Base-by-base conservation (phyloP, 2,329 filamentous ascomycete species). In the Periglandula ipomoeae region DNA sequence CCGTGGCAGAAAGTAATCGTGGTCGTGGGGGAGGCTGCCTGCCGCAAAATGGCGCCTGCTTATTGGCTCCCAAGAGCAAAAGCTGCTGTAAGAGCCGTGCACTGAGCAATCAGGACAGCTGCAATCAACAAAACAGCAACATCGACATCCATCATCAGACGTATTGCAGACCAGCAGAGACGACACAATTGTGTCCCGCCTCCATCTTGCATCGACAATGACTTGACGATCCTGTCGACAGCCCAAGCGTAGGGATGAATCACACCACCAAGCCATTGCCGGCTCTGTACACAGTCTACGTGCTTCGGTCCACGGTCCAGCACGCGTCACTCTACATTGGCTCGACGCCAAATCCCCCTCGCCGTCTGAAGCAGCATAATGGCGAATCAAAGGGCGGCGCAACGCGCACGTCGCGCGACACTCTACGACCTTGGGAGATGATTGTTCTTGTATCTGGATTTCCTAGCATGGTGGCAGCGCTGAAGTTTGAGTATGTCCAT, bases 331-430 rank as follows among this genome's bases (percentile, higher is more conserved):
- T 91, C 24, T 98, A 98, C 66, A 85, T 97, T 48, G 93, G 93
- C 47, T 95, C 88, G 39, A 97, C 93, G 1, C 90, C 90, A 0
- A 82, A 96, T 61, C 91, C 93, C 38, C 81, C 82, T 1, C 79
- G 91, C 51, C 85, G 93, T 13, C 74, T 97, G 22, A 82, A 81
- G 53, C 93, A 97, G 65, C 93, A 98, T 69, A 98, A 98, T 75
- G 93, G 93, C 46, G 71, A 82, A 44, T 75, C 76, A 27, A 85
- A 81, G 61, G 93, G 93, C 46, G 93, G 93, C 32, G 93, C 93
- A 26, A 79, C 74, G 26, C 78, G 83, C 42, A 98, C 93, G 0
- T 79, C 84, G 10, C 76, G 79, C 46, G 67, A 71, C 42, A 81
- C 68, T 4, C 68, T 90, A 52, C 78, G 88, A 38, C 93, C 93